phyloP scores from a whole-genome alignment of 192 early-diverging fungal species.

The Endogone sp. region DNA sequence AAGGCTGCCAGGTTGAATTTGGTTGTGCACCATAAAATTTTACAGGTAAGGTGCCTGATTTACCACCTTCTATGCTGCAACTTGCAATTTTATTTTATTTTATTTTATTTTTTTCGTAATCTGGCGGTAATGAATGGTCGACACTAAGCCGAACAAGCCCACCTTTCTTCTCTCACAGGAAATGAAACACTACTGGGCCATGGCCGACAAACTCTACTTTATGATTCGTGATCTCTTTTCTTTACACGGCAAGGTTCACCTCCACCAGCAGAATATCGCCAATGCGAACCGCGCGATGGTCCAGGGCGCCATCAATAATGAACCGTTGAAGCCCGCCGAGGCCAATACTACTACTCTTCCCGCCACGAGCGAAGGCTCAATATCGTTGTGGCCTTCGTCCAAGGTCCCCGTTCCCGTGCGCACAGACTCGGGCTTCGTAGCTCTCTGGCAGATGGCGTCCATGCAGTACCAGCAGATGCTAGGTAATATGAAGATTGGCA shows the following conservation, averaged over 20 bases:
- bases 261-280: too few relatives aligned
- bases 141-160: not conserved
- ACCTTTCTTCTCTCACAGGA: slow-evolving; percentile 5
- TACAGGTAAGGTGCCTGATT: slow-evolving; percentile 18
- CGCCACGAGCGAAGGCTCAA: not conserved
- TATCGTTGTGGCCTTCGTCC: not conserved
- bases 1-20: slow-evolving; percentile 34
- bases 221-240: slow-evolving; percentile 50
- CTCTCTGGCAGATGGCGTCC: slow-evolving; percentile 14
- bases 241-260: slow-evolving; percentile 21
- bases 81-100: slow-evolving; percentile 6
- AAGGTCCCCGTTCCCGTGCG: slow-evolving; percentile 3
- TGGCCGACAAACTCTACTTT: slow-evolving; percentile 48
- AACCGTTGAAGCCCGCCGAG: too few relatives aligned
- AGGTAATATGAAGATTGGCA: not conserved
- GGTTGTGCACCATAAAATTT: slow-evolving; percentile 33
- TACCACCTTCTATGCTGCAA: not conserved
- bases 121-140: too few relatives aligned
- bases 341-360: too few relatives aligned
- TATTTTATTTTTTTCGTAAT: slow-evolving; percentile 1
- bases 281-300: too few relatives aligned
- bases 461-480: slow-evolving; percentile 7
- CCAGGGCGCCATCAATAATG: too few relatives aligned
- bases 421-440: slow-evolving; percentile 12
- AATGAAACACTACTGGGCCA: slow-evolving; percentile 47